Percentiles rank a stretch among this genome's conserved stretches.
Conservation (phyloP, 768 basidiomycete species). For the Suillus alpinus region DNA sequence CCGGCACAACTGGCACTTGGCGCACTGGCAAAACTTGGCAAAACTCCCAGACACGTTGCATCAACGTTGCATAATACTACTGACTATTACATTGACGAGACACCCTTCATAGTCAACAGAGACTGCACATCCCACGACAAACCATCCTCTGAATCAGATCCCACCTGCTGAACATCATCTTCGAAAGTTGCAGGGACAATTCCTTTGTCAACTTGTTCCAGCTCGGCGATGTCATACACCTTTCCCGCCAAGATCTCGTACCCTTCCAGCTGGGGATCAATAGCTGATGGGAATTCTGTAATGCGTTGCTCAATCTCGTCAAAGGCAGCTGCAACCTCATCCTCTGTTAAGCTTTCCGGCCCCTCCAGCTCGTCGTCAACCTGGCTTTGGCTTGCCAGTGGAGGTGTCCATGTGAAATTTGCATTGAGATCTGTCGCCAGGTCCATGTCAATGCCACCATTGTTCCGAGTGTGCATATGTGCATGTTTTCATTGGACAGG, state of each 20-base stretch:
- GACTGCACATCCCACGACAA: no score
- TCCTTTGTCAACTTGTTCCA: neutral
- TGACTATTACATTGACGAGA: no score
- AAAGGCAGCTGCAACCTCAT: neutral
- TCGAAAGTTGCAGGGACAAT: neutral
- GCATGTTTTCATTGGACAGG: constrained; percentile 18
- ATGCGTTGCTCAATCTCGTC: neutral
- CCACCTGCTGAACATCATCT: neutral
- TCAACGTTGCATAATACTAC: neutral
- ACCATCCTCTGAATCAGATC: neutral
- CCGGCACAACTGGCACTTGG: no score
- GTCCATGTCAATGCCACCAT: constrained; percentile 13
- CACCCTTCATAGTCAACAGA: no score
- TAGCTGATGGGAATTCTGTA: neutral
- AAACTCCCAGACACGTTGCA: neutral
- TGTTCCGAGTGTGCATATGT: constrained; percentile 13
- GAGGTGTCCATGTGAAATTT: constrained; percentile 1
- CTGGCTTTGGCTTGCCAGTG: neutral
- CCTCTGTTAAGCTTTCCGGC: neutral
- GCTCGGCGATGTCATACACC: neutral
- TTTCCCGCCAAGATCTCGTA: neutral
- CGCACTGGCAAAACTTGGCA: no score
- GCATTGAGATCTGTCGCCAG: neutral
- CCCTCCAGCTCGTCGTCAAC: neutral
- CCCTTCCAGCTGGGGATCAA: neutral